Base-by-base conservation (phyloP, 495 filamentous ascomycete species). In the Penicillium coprophilum region DNA sequence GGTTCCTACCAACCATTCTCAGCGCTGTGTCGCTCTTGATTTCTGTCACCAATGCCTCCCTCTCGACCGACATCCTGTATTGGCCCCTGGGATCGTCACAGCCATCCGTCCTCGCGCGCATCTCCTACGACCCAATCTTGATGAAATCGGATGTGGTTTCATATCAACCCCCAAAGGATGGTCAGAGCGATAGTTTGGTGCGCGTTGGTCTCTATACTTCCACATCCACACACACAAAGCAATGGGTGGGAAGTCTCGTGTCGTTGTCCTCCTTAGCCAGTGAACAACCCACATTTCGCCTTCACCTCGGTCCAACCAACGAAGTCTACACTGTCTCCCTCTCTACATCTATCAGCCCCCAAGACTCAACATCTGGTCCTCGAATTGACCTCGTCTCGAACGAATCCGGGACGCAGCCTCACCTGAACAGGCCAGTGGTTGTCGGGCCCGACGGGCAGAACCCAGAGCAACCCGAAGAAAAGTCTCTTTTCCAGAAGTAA, bases 401-500 rank as follows among this genome's bases (percentile, higher is more conserved):
- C 53, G 54, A 65, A 44, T 21, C 60, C 15, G 77, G 75, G 17
- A 61, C 68, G 8, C 64, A 67, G 32, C 74, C 77, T 13, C 68
- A 71, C 32, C 57, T 79, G 11, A 78, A 79, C 57, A 71, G 71
- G 17, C 75, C 75, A 10, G 57, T 79, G 17, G 62, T 78, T 13
- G 56, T 79, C 24, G 52, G 69, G 11, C 73, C 71, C 9, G 74
- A 75, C 61, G 75, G 77, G 9, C 60, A 58, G 46, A 66, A 60
- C 43, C 48, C 73, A 4, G 71, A 73, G 24, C 69, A 72, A 44
- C 63, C 66, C 8, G 56, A 57, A 28, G 75, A 78, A 58, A 79
- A 79, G 60, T 71, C 67, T 4, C 64, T 79, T 36, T 63, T 79
- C n/a, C 77, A 79, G 46, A 79, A 74, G 77, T 77, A 65, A 63